Conservation (phyloP, 2,329 filamentous ascomycete genomes). For the Colletotrichum navitas region DNA sequence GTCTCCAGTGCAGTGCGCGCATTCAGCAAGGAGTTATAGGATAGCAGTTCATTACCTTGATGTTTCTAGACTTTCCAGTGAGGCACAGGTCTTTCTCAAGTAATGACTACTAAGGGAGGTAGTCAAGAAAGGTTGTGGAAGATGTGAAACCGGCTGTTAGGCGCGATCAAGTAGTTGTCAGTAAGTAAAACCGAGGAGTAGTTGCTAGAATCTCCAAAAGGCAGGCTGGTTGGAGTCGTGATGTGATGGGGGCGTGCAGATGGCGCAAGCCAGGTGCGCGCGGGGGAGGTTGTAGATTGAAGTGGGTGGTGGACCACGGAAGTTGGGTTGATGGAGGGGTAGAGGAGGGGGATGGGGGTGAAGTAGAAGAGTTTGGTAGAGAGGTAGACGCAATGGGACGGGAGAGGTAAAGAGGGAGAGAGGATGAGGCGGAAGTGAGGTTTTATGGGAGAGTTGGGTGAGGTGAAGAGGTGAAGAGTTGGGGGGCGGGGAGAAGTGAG, state of each 20-base stretch:
- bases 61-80: slow-evolving; percentile 23
- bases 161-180: not conserved
- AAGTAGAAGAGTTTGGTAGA: slow-evolving; percentile 44
- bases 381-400: slow-evolving; percentile 43
- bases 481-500: slow-evolving; percentile 43
- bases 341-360: slow-evolving; percentile 42
- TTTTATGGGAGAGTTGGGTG: slow-evolving; percentile 45
- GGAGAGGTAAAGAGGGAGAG: slow-evolving; percentile 44
- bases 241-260: slow-evolving; percentile 20
- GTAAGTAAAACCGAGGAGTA: not conserved
- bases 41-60: slow-evolving; percentile 25
- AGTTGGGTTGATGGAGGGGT: slow-evolving; percentile 34
- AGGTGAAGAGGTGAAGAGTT: slow-evolving; percentile 46
- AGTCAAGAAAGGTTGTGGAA: not conserved
- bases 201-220: slow-evolving; percentile 1
- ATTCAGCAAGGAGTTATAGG: slow-evolving; percentile 9
- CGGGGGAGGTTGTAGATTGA: slow-evolving; percentile 21
- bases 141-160: not conserved
- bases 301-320: slow-evolving; percentile 33
- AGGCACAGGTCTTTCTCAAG: slow-evolving; percentile 10
- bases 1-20: not conserved
- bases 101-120: not conserved
- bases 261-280: not conserved
- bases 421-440: slow-evolving; percentile 44
- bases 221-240: slow-evolving; percentile 17